These are phyloP conservation scores for Botryosphaeria agaves DNA, from an alignment of 2,329 filamentous ascomycete genomes.

Conservation along the genomic window DNA sequence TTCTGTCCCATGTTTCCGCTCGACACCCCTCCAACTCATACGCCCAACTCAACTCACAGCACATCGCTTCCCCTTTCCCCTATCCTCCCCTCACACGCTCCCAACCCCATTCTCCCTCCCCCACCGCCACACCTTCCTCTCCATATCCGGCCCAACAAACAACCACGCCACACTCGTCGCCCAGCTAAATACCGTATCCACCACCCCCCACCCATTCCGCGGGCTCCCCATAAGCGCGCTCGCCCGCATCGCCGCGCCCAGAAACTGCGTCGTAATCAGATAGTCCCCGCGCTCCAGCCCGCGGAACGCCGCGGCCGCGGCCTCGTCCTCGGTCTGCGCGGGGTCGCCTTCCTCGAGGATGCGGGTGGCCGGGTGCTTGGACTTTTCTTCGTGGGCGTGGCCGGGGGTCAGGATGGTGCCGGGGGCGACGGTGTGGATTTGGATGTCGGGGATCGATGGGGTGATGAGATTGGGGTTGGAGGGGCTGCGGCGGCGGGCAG, in stretches of 20 bases:
- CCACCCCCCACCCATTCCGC: slow-evolving; percentile 32
- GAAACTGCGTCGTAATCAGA: slow-evolving; percentile 55
- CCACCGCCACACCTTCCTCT: slow-evolving; percentile 38
- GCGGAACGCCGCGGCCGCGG: slow-evolving; percentile 50
- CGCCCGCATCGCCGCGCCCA: slow-evolving; percentile 57
- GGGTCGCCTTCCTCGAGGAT: slow-evolving; percentile 71
- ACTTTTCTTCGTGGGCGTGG: slow-evolving; percentile 53
- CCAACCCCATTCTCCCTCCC: slow-evolving; percentile 37
- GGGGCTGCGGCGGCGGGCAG: slow-evolving; percentile 22
- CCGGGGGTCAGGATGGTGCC: slow-evolving; percentile 69
- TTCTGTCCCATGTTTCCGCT: no score
- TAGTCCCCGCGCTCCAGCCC: slow-evolving; percentile 70
- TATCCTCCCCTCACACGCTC: no score
- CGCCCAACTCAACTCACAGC: no score
- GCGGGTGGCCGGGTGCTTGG: slow-evolving; percentile 66
- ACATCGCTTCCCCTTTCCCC: no score
- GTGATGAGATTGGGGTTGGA: slow-evolving; percentile 4
- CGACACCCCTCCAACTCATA: no score
- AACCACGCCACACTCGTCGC: slow-evolving; percentile 35
- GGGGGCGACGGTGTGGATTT: slow-evolving; percentile 68
- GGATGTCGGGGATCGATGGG: slow-evolving; percentile 45
- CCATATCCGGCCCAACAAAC: slow-evolving; percentile 39
- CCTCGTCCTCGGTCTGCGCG: slow-evolving; percentile 58
- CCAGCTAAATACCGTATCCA: slow-evolving; percentile 38
- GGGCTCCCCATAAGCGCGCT: slow-evolving; percentile 33